phyloP scores from a whole-genome alignment of 768 basidiomycete species.

The Russula compacta region DNA sequence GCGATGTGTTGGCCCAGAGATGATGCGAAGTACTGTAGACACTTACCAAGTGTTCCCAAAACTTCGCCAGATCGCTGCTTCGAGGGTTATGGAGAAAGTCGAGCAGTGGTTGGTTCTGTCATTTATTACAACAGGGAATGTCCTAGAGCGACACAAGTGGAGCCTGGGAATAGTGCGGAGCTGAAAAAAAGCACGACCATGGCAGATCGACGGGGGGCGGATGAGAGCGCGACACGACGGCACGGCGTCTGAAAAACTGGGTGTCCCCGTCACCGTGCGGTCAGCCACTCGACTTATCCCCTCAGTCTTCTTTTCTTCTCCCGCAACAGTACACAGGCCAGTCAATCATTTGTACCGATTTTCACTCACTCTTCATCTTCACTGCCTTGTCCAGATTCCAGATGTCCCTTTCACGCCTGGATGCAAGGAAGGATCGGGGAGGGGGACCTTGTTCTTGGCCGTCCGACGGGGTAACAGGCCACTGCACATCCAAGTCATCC shows the following conservation, averaged over 20 bases:
- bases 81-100: too few relatives aligned
- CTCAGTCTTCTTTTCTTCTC: background rate
- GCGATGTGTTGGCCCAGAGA: background rate
- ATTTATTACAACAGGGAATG: too few relatives aligned
- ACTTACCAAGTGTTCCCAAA: background rate
- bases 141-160: too few relatives aligned
- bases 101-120: too few relatives aligned
- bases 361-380: background rate
- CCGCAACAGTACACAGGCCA: background rate
- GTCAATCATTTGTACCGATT: background rate
- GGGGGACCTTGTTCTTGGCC: background rate
- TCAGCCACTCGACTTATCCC: background rate
- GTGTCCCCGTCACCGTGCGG: background rate
- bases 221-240: background rate
- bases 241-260: background rate
- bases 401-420: background rate
- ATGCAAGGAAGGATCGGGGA: background rate
- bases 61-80: background rate
- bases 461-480: background rate
- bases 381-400: background rate
- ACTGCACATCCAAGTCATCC: background rate
- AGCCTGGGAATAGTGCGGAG: background rate
- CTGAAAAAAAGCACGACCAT: too few relatives aligned
- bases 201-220: too few relatives aligned
- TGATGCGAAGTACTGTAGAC: background rate